These are phyloP conservation scores for Colletotrichum scovillei DNA, from an alignment of 2,329 filamentous ascomycete genomes.

Conservation along the genomic window DNA sequence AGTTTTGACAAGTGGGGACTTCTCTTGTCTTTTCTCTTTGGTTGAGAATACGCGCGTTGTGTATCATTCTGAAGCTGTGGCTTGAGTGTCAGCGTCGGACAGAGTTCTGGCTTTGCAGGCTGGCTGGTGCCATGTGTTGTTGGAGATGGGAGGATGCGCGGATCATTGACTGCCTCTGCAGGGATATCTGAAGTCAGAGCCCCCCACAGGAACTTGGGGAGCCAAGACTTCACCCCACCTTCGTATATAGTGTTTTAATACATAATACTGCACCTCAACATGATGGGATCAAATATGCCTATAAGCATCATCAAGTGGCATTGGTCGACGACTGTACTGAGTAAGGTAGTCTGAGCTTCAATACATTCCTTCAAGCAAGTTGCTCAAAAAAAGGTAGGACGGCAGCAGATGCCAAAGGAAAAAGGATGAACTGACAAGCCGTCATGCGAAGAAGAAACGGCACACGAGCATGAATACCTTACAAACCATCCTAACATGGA, in stretches of 20 bases:
- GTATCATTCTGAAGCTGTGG: not conserved
- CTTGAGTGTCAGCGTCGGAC: not conserved
- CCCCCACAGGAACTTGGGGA: not conserved
- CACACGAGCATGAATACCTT: not conserved
- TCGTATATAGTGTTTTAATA: not conserved
- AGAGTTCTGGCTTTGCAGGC: not conserved
- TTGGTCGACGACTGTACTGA: no score
- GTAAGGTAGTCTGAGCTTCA: not conserved
- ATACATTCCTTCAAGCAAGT: not conserved
- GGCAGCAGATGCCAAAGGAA: not conserved
- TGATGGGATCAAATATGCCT: not conserved
- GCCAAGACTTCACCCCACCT: not conserved
- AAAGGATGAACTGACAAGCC: not conserved
- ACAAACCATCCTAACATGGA: not conserved
- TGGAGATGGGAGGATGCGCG: slow-evolving; percentile 10
- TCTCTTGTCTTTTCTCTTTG: not conserved
- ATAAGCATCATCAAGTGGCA: not conserved
- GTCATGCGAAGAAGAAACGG: not conserved
- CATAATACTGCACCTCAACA: not conserved
- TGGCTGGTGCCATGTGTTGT: not conserved
- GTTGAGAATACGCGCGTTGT: not conserved
- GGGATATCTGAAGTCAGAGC: not conserved
- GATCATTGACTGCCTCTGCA: not conserved
- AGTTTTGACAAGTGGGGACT: not conserved
- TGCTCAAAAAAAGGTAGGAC: not conserved